A percentile compares a stretch with the other conserved stretches of the same genome.
phyloP scores from a whole-genome alignment of 371 early-diverging fungal species.

The Actinomortierella ambigua region DNA sequence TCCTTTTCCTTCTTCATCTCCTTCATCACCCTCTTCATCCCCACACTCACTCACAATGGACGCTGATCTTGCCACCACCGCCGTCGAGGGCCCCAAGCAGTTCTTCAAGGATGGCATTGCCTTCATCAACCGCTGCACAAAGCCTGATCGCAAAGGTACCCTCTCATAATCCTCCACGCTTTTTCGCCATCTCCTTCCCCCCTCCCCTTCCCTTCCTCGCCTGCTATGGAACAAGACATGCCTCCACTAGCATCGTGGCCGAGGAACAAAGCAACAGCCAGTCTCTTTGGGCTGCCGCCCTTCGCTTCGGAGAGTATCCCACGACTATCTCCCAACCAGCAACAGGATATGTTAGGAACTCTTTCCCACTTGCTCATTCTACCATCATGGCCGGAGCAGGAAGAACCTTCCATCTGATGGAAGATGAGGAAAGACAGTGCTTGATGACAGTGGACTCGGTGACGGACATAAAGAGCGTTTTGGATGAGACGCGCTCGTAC shows the following conservation, averaged over 20 bases:
- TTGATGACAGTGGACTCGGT: neutral
- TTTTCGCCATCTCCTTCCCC: constrained; percentile 1
- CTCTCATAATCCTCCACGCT: neutral
- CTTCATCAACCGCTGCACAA: constrained; percentile 94
- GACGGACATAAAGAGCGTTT: no score
- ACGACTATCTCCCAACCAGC: no score
- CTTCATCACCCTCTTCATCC: constrained; percentile 10
- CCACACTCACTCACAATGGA: constrained; percentile 41
- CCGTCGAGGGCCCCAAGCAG: constrained; percentile 87
- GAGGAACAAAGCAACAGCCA: no score
- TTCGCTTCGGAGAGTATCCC: no score
- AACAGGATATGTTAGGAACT: no score
- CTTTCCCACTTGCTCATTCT: neutral
- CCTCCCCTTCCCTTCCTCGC: no score
- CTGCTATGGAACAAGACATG: no score
- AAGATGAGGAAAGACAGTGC: no score
- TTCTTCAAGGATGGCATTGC: constrained; percentile 90
- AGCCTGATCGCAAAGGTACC: constrained; percentile 94
- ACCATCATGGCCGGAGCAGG: neutral
- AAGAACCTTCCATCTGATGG: neutral
- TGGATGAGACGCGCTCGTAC: no score
- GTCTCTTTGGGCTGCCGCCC: no score
- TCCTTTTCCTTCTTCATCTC: constrained; percentile 16
- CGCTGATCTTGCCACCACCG: constrained; percentile 55
- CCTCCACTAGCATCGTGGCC: no score